Conservation (phyloP, 108 stramenopile species). For the Hondaea fermentalgiana region DNA sequence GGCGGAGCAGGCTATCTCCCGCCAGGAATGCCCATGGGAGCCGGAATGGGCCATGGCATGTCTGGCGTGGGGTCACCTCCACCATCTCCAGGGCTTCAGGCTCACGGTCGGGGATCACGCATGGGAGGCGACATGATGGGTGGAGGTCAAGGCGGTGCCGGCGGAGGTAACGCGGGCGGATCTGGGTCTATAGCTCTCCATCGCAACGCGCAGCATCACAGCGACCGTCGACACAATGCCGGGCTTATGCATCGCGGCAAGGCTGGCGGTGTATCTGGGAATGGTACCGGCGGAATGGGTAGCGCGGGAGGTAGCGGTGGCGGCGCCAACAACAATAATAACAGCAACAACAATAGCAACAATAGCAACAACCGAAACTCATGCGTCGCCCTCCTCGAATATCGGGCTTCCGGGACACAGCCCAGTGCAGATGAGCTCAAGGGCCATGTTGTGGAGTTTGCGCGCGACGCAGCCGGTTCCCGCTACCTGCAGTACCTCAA, state of each 20-base stretch:
- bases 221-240: background rate
- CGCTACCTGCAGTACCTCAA: background rate
- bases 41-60: background rate
- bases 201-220: background rate
- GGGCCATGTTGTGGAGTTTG: conserved; percentile 1
- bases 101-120: background rate
- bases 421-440: background rate
- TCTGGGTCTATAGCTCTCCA: background rate
- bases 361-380: background rate
- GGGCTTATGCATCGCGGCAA: background rate
- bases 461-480: background rate
- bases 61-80: background rate
- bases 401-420: background rate
- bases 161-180: no score
- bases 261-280: background rate
- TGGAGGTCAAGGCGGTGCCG: no score
- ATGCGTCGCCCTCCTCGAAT: background rate
- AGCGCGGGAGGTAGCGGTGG: background rate
- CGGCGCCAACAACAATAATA: background rate
- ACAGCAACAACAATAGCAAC: background rate
- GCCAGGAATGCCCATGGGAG: no score
- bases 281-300: background rate
- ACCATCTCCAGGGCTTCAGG: background rate
- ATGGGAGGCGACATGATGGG: no score
- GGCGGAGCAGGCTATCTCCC: background rate